phyloP scores from a whole-genome alignment of 73 alveolate species.

The Uronychia binucleata region DNA sequence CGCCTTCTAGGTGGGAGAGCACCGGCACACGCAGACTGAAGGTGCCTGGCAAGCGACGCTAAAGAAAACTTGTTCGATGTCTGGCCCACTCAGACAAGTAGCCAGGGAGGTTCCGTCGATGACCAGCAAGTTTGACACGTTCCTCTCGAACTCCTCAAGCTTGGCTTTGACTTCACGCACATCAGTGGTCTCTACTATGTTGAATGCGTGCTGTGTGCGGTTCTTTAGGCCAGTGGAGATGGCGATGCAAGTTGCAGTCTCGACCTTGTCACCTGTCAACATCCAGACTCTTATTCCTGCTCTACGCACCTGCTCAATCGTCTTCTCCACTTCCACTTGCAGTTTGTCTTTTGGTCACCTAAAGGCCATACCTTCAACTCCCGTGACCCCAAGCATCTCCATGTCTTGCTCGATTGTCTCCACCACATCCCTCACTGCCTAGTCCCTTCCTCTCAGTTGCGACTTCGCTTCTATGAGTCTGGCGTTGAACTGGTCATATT shows the following conservation, averaged over 20 bases:
- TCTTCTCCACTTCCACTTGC: conserved; percentile 83
- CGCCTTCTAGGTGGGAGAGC: conserved; percentile 96
- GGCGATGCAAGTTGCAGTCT: conserved; percentile 95
- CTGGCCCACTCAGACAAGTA: not conserved
- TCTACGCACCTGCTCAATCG: conserved; percentile 83
- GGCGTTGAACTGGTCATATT: conserved; percentile 71
- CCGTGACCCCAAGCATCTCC: conserved; percentile 93
- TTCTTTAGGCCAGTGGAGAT: conserved; percentile 72
- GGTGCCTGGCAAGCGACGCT: conserved; percentile 69
- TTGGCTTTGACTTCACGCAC: not conserved
- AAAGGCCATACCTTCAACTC: conserved; percentile 82
- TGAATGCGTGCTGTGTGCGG: conserved; percentile 25
- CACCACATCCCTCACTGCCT: conserved; percentile 58
- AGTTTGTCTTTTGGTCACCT: conserved; percentile 48
- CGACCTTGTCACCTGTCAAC: conserved; percentile 96
- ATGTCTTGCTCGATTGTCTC: conserved; percentile 82
- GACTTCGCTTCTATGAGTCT: conserved; percentile 80
- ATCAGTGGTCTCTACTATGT: conserved; percentile 29
- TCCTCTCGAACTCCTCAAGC: conserved; percentile 21
- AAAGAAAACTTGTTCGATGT: conserved; percentile 61
- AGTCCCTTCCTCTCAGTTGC: conserved; percentile 80
- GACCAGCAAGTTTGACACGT: conserved; percentile 34
- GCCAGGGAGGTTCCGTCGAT: conserved; percentile 39
- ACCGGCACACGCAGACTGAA: conserved; percentile 86
- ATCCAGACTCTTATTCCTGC: conserved; percentile 96